Conservation (phyloP, 75 land plant genomes). For the Sequoiadendron giganteum region DNA sequence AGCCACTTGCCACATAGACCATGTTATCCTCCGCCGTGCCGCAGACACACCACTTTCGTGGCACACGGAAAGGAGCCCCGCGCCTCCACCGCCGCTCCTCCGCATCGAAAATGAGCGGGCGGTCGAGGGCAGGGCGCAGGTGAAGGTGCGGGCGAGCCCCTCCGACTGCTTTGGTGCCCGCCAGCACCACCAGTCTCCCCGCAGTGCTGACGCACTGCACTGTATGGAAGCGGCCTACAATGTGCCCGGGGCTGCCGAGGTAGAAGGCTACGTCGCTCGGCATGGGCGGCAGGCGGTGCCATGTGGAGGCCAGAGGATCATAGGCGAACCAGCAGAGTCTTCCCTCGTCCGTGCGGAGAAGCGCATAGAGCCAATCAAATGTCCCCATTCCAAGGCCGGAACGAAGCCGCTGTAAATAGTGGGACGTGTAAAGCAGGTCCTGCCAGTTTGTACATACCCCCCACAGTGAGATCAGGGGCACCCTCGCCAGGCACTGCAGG, state of each 20-base stretch:
- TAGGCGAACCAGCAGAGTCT: conserved; percentile 28
- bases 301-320: conserved; percentile 25
- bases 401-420: conserved; percentile 27
- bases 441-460: conserved; percentile 28
- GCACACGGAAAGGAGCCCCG: conserved; percentile 22
- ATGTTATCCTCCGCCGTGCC: conserved; percentile 13
- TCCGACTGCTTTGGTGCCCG: conserved; percentile 11
- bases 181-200: conserved; percentile 31
- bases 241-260: conserved; percentile 13
- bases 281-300: conserved; percentile 35
- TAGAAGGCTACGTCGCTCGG: conserved; percentile 20
- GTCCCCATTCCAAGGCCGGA: not conserved
- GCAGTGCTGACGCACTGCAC: conserved; percentile 41
- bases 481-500: not conserved
- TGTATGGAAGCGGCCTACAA: conserved; percentile 22
- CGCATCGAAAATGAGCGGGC: conserved; percentile 30
- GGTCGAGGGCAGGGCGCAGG: conserved; percentile 26
- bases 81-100: conserved; percentile 12
- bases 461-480: not conserved
- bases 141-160: not conserved
- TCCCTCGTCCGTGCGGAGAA: not conserved
- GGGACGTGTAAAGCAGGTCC: conserved; percentile 11
- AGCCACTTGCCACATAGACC: conserved; percentile 35
- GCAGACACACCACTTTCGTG: conserved; percentile 36
- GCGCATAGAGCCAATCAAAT: conserved; percentile 30